Percentiles rank a stretch among this genome's conserved stretches.
Conservation (phyloP, 2,329 filamentous ascomycete genomes). For the Aspergillus pseudoviridinutans region DNA sequence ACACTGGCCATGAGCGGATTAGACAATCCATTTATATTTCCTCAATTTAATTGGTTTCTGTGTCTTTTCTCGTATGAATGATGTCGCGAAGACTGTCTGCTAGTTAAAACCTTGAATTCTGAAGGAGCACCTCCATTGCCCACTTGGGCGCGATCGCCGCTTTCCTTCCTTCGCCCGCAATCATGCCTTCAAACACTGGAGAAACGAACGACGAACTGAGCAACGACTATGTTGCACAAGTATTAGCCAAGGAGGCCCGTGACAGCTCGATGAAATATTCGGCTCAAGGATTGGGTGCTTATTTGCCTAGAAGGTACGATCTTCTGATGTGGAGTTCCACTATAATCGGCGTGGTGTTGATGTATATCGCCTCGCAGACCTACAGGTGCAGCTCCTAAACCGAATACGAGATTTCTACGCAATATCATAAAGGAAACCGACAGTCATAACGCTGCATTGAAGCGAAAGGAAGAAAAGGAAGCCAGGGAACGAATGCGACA, state of each 20-base stretch:
- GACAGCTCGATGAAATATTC: constrained; percentile 71
- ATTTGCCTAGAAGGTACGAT: constrained; percentile 51
- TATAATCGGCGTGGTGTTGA: constrained; percentile 3
- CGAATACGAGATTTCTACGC: constrained; percentile 84
- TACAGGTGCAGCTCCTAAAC: constrained; percentile 68
- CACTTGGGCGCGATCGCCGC: background rate
- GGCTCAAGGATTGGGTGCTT: constrained; percentile 67
- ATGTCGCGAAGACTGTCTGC: background rate
- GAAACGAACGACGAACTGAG: constrained; percentile 44
- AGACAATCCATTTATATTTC: background rate
- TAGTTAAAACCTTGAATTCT: too few relatives aligned
- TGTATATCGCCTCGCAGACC: constrained; percentile 45
- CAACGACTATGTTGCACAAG: constrained; percentile 63
- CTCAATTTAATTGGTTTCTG: background rate
- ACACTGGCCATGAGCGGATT: background rate
- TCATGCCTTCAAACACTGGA: constrained; percentile 23
- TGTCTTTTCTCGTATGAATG: background rate
- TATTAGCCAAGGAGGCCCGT: constrained; percentile 77
- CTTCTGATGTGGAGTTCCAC: constrained; percentile 1
- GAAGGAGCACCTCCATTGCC: background rate
- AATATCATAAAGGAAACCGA: constrained; percentile 87
- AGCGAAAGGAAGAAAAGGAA: constrained; percentile 79
- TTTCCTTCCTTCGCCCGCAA: constrained; percentile 4
- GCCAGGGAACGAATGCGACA: constrained; percentile 65
- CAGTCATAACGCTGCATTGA: constrained; percentile 79